phyloP scores from a whole-genome alignment of 768 basidiomycete species.

The Chiua virens region DNA sequence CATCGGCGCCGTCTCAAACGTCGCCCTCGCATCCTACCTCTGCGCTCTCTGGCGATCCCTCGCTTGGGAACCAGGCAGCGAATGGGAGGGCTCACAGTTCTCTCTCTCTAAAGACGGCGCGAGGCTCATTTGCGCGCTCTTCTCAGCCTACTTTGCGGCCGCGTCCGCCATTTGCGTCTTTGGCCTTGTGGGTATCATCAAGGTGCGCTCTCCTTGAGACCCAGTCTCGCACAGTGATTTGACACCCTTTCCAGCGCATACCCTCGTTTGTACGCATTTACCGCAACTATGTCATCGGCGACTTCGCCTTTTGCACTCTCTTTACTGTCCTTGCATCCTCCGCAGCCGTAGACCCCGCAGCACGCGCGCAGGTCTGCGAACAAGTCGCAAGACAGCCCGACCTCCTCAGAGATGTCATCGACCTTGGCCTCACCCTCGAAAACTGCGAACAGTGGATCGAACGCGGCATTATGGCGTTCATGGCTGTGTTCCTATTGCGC shows the following conservation, averaged over 20 bases:
- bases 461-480: conserved; percentile 56
- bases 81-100: conserved; percentile 47
- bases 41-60: conserved; percentile 45
- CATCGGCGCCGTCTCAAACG: conserved; percentile 41
- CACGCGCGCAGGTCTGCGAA: conserved; percentile 67
- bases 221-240: neutral
- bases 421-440: conserved; percentile 73
- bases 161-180: conserved; percentile 63
- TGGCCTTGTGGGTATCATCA: conserved; percentile 68
- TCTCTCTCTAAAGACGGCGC: conserved; percentile 42
- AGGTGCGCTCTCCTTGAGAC: conserved; percentile 42
- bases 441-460: conserved; percentile 83
- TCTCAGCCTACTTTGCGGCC: conserved; percentile 64
- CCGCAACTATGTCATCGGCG: conserved; percentile 78
- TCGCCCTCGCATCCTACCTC: conserved; percentile 40
- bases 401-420: conserved; percentile 65
- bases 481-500: conserved; percentile 59
- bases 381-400: conserved; percentile 75
- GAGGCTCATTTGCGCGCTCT: conserved; percentile 57
- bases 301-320: conserved; percentile 69
- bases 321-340: conserved; percentile 57
- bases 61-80: conserved; percentile 46
- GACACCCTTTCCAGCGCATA: conserved; percentile 45
- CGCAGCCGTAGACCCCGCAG: conserved; percentile 52
- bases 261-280: conserved; percentile 73